Base-by-base conservation (phyloP, 345 rosid species). In the Rubroshorea leprosula region DNA sequence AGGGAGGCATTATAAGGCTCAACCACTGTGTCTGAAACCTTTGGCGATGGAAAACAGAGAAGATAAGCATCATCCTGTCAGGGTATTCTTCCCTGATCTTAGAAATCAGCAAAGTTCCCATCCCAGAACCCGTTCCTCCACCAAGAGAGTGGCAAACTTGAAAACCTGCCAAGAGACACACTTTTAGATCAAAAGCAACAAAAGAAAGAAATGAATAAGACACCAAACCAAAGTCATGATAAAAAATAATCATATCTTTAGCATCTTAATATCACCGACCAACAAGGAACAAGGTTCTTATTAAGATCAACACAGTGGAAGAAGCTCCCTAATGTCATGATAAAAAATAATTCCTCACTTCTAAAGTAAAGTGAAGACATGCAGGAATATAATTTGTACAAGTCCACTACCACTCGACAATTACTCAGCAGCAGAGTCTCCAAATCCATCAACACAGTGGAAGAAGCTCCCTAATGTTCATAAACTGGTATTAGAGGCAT, bases 361-460 rank as follows among this genome's bases (percentile, higher is more conserved):
- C n/a, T n/a, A n/a, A n/a, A n/a, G 22, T 61, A n/a, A 23, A 31
- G 63, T 35, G 46, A 18, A 26, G 57, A 51, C 31, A 21, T 41
- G 26, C 41, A 38, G 24, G 46, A 45, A 23, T 18, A 47, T 12
- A 51, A 55, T 23, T 6, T 64, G 31, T 15, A 29, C 19, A 56
- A 48, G 55, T 24, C 13, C 46, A 64, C 57, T 79, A 91, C 98
- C 96, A 63, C 81, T 74, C 75, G 75, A 72, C 76, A 80, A 78
- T 84, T 84, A 57, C 75, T 75, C 66, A 88, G 73, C 69, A 91
- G 69, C 68, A 88, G 85, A 51, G 70, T 58, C 81, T 88, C 98
- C 83, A 91, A 78, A 55, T 85, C 85, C 60, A 56, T 73, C 74
- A 84, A 76, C 46, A 91, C 63, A 63, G 75, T 27, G 51, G 80